Base-by-base conservation (phyloP, 129 eudicot genomes). In the Flaveria sonorensis region DNA sequence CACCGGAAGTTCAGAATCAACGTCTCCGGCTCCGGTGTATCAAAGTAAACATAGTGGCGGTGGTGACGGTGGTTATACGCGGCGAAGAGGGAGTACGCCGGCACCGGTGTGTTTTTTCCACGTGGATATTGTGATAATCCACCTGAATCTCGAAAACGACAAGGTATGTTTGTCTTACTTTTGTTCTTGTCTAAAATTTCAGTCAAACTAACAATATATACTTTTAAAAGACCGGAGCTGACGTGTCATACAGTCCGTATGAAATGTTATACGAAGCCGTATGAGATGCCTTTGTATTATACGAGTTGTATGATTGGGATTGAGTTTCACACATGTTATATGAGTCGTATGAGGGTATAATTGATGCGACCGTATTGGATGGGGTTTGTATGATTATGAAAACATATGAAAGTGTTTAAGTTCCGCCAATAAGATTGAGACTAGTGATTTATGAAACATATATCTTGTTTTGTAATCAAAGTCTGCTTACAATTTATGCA, bases 61-160 rank as follows among this genome's bases (percentile, higher is more conserved):
- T 40, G 28, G 75, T 21, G 73, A 14, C n/a, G 7, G 57, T 51
- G 63, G 63, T 56, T 7, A 59, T 42, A 55, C 75, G 59, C 47
- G 57, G 74, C 64, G 68, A 89, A 80, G 67, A 88, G 82, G 45
- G 82, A 77, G 67, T 78, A 90, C 40, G 84, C 82, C 55, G 97
- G 97, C n/a, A 91, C 97, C 0, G 97, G 97, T 21, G 97, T 91
- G 21, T 91, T 91, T 72, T 67, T 91, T 51, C 97, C 97, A 16
- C 84, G 92, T 21, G 70, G 82, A 28, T 79, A 71, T 71, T 50
- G 72, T 56, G 72, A 63, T 16, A 66, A 68, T 53, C 71, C 80
- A 7, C 61, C 81, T 8, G 90, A 78, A 21, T 69, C 81, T 75
- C 90, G 83, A 66, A 88, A 70, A 72, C 83, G 83, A 60, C 78